These are phyloP conservation scores for Aspergillus carlsbadensis DNA, from an alignment of 495 filamentous ascomycete genomes.

Conservation along the genomic window DNA sequence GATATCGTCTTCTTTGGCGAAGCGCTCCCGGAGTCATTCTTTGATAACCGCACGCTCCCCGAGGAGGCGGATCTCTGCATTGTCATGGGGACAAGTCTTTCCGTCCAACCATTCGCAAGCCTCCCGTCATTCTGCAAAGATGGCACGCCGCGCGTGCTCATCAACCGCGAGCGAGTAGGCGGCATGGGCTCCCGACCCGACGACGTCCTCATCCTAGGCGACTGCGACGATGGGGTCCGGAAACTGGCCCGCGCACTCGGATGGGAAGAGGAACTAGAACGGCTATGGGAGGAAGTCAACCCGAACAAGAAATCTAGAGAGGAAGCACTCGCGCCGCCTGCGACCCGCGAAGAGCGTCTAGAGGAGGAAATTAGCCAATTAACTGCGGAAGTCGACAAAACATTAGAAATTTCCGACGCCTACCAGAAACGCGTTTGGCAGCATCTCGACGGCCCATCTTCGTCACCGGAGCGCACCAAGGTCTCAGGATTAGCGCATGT, in stretches of 20 bases:
- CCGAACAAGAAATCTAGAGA: slow-evolving; percentile 35
- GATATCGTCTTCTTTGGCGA: slow-evolving; percentile 99
- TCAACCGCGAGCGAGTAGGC: slow-evolving; percentile 87
- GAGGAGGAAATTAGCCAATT: slow-evolving; percentile 54
- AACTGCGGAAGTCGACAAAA: slow-evolving; percentile 52
- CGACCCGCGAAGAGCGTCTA: slow-evolving; percentile 54
- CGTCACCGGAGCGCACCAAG: slow-evolving; percentile 1
- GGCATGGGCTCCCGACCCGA: slow-evolving; percentile 71
- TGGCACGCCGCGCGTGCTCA: slow-evolving; percentile 70
- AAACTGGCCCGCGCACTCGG: slow-evolving; percentile 78
- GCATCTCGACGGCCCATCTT: slow-evolving; percentile 26
- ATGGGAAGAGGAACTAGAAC: slow-evolving; percentile 84
- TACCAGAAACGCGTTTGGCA: slow-evolving; percentile 44
- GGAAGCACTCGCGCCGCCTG: slow-evolving; percentile 29
- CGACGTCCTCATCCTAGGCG: slow-evolving; percentile 71
- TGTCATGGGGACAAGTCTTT: slow-evolving; percentile 88
- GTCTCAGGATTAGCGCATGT: slow-evolving; percentile 37
- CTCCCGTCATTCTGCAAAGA: slow-evolving; percentile 64
- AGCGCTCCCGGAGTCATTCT: slow-evolving; percentile 70
- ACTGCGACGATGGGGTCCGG: slow-evolving; percentile 82
- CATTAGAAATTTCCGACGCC: slow-evolving; percentile 45
- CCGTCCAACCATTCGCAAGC: slow-evolving; percentile 85
- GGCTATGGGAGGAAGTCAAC: slow-evolving; percentile 59
- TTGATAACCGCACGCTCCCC: slow-evolving; percentile 53
- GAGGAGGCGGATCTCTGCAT: slow-evolving; percentile 75